Evolutionary conservation across 345 rosid species (phyloP), one percentile per base, ranked within the genome.

Genomic region (Hevea brasiliensis): DNA sequence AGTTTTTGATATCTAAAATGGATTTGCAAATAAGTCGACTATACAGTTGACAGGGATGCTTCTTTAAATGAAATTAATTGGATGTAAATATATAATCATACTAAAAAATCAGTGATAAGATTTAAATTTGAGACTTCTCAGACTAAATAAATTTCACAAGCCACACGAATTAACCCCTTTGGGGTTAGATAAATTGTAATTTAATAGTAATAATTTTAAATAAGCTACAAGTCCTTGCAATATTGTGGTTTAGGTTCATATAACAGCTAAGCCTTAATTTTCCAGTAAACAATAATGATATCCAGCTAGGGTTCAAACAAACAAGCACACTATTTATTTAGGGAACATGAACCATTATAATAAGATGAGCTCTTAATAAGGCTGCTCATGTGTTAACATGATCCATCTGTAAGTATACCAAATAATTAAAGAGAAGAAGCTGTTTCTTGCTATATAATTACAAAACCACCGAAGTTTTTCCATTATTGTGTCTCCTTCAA

Each of bases 231-330:
- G n/a, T 18, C 57, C 48, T 47, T n/a, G 47, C 5, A 48, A 42
- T 14, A 18, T 47, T 32, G 3, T 47, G 50, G 35, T 51, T 65
- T n/a, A 45, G 8, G n/a, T n/a, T 8, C 17, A 65, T 47, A 26
- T 2, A 47, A 60, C 66, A 71, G 79, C 73, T 74, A 61, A n/a
- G 47, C 42, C 0, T n/a, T n/a, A n/a, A n/a, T 59, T 60, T 66
- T 51, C 13, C 3, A 32, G 14, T n/a, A 26, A 47, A 7, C n/a
- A 71, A 61, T 61, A 70, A 61, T 75, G 61, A 72, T 72, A 65
- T 65, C 80, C 85, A 82, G 78, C 82, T 65, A 47, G 65, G 76
- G 47, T 55, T n/a, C n/a, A n/a, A n/a, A 57, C 61, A 50, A 58
- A 62, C 27, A 48, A 54, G 32, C 17, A 70, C 20, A 45, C n/a